Evolutionary conservation across 148 eudicot genomes (phyloP).

Genomic region (Chenopodium suecicum): DNA sequence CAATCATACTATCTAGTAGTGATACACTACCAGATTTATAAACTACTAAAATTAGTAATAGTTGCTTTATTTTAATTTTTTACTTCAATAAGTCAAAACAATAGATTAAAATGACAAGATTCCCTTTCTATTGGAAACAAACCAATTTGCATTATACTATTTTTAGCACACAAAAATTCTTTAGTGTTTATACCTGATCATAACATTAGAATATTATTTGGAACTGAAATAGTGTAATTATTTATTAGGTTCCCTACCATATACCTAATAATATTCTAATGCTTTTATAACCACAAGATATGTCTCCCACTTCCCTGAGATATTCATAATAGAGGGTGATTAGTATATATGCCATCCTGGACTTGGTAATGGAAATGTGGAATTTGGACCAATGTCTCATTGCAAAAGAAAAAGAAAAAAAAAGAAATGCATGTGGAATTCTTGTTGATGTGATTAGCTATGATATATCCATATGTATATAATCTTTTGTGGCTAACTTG

Average conservation of each 20-base stretch:
- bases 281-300: background rate
- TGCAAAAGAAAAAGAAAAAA: background rate
- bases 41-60: background rate
- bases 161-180: too few relatives aligned
- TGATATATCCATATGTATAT: too few relatives aligned
- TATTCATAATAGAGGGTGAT: background rate
- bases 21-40: too few relatives aligned
- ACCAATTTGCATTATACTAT: background rate
- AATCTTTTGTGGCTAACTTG: too few relatives aligned
- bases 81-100: background rate
- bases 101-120: background rate
- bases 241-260: background rate
- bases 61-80: background rate
- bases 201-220: background rate
- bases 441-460: background rate
- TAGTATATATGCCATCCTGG: background rate
- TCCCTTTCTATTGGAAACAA: background rate
- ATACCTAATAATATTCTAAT: background rate
- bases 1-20: background rate
- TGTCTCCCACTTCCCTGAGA: background rate
- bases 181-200: background rate
- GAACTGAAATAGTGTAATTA: background rate
- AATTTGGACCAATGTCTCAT: background rate
- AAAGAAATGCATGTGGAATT: background rate
- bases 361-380: background rate